Base-by-base conservation (phyloP, 768 basidiomycete species). In the Pisolithus marmoratus region DNA sequence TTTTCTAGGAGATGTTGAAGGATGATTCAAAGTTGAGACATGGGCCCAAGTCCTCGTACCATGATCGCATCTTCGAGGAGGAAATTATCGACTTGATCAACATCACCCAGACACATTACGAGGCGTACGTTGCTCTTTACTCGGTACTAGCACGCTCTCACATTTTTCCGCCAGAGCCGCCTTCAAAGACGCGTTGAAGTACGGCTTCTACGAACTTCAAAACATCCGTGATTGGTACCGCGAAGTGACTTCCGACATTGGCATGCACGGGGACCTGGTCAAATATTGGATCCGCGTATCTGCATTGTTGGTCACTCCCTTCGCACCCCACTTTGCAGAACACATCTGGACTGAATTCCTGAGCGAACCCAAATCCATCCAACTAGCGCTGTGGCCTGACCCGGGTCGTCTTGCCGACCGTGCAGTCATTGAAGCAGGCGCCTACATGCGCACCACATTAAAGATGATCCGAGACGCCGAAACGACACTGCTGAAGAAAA, bases 171-270 rank as follows among this genome's bases (percentile, higher is more conserved):
- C 37, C 62, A 96, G 94, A 20, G 92, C 86, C 54, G 83, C 89
- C 67, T 99, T 89, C 83, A 99, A 98, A 71, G 92, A 95, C 53
- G 94, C 94, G 9, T 70, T 97, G 55, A 95, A 97, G 70, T 87
- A 79, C 57, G 95, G 94, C 44, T 95, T 97, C 72, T 99, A 94
- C 77, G 94, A 96, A 62, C 80, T 94, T 58, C 92, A 97, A 67
- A 86, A 81, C 46, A 77, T 84, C 2, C 88, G 96, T 43, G 94
- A 98, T 65, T 94, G 93, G 87, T 98, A 98, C 68, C 90, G 94
- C 52, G 89, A 94, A 65, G 90, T 95, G 47, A 94, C 90, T 3
- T 73, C 81, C 7, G 90, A 93, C 54, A 73, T 85, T 46, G 91
- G 93, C 26, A 96, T 98, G 93, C 94, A 98, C 70, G 75, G 66